Evolutionary conservation across 108 stramenopile species (phyloP).

Genomic region (Fragilariopsis cylindrus): DNA sequence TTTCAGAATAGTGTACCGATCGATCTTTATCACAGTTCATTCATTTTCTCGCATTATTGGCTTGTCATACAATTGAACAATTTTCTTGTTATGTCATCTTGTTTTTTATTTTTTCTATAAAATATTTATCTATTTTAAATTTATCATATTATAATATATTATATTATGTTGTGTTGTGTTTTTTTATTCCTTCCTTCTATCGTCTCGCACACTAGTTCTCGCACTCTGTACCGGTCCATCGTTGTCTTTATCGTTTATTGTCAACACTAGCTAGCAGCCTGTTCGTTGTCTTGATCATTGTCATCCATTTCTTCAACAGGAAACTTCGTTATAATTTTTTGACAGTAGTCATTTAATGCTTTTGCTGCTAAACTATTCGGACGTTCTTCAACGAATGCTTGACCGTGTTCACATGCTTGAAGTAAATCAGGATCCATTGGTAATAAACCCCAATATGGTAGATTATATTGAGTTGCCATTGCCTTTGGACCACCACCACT

Average conservation of each 20-base stretch:
- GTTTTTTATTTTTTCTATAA: too few relatives aligned
- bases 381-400: slow-evolving; percentile 61
- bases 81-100: too few relatives aligned
- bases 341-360: slow-evolving; percentile 62
- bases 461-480: slow-evolving; percentile 88
- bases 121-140: too few relatives aligned
- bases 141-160: too few relatives aligned
- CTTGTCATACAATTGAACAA: too few relatives aligned
- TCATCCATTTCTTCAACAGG: slow-evolving; percentile 60
- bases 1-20: too few relatives aligned
- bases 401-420: slow-evolving; percentile 91
- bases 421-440: slow-evolving; percentile 95
- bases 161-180: neutral
- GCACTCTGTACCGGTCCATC: neutral
- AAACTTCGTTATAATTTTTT: slow-evolving; percentile 55
- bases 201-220: neutral
- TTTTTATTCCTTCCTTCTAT: neutral
- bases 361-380: slow-evolving; percentile 52
- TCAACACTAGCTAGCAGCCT: neutral
- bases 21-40: too few relatives aligned
- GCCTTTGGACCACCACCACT: slow-evolving; percentile 69
- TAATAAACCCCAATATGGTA: slow-evolving; percentile 90
- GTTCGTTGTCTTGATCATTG: neutral
- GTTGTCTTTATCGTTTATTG: neutral
- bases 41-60: too few relatives aligned